phyloP scores from a whole-genome alignment of 106 monocot genomes.

The Allium fistulosum region DNA sequence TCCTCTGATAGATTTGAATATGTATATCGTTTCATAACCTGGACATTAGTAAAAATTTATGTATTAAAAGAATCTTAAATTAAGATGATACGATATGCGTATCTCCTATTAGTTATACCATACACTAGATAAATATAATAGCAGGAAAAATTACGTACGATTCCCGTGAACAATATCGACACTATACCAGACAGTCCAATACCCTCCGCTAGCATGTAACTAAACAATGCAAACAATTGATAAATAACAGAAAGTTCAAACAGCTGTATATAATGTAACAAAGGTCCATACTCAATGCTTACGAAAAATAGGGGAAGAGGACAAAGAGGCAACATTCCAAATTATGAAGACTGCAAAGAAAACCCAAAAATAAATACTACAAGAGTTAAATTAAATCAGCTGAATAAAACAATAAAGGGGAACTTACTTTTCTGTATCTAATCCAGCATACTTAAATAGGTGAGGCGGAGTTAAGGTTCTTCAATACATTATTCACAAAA shows the following conservation, averaged over 20 bases:
- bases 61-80: not conserved
- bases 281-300: constrained; percentile 19
- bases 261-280: not conserved
- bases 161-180: constrained; percentile 94
- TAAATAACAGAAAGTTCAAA: not conserved
- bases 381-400: not conserved
- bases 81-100: not conserved
- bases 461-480: constrained; percentile 60
- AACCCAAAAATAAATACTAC: not conserved
- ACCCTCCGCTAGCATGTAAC: constrained; percentile 98
- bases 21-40: constrained; percentile 98
- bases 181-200: constrained; percentile 94
- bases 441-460: constrained; percentile 98
- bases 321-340: constrained; percentile 97
- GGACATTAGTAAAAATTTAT: not conserved
- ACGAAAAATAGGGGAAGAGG: constrained; percentile 98
- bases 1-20: constrained; percentile 90
- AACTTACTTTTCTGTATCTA: constrained; percentile 92
- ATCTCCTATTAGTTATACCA: not conserved
- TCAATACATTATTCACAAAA: constrained; percentile 10
- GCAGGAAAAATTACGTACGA: constrained; percentile 44
- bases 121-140: not conserved
- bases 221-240: constrained; percentile 14
- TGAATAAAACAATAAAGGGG: constrained; percentile 2
- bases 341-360: constrained; percentile 68